Evolutionary conservation across 257 asterid genomes (phyloP).

Genomic region (Penstemon davidsonii): DNA sequence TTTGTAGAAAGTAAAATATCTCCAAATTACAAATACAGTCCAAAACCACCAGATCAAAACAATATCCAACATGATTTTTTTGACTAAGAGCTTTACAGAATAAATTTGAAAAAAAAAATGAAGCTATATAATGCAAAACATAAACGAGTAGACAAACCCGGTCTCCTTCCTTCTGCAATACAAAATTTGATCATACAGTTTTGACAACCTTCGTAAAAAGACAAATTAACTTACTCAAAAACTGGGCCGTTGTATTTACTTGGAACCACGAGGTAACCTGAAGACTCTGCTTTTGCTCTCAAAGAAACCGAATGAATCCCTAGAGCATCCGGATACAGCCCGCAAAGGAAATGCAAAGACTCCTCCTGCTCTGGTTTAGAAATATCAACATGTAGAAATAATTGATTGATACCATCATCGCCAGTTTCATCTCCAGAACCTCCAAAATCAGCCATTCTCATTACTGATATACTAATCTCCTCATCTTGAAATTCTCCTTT

Average conservation of each 20-base stretch:
- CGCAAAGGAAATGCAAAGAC: slow-evolving; percentile 85
- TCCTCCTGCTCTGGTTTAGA: slow-evolving; percentile 71
- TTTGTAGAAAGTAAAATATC: background rate
- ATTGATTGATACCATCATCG: slow-evolving; percentile 57
- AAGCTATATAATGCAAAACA: slow-evolving; percentile 14
- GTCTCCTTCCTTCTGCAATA: slow-evolving; percentile 5
- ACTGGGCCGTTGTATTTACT: slow-evolving; percentile 70
- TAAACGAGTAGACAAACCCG: background rate
- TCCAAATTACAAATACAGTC: background rate
- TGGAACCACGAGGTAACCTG: slow-evolving; percentile 53
- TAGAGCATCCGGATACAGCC: slow-evolving; percentile 90
- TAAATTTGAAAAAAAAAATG: background rate
- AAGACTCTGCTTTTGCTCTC: slow-evolving; percentile 61
- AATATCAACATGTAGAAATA: slow-evolving; percentile 78
- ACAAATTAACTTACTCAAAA: slow-evolving; percentile 69
- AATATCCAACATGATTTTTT: slow-evolving; percentile 2
- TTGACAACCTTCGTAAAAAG: slow-evolving; percentile 9
- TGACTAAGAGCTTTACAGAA: background rate
- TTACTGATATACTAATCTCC: slow-evolving; percentile 74
- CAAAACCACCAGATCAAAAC: background rate
- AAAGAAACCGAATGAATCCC: slow-evolving; percentile 86
- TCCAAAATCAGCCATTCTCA: slow-evolving; percentile 71
- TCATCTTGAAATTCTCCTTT: slow-evolving; percentile 63
- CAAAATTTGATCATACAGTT: background rate
- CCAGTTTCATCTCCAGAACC: slow-evolving; percentile 52